These are phyloP conservation scores for Fusarium sp. DNA, from an alignment of 2,329 filamentous ascomycete species.

Conservation along the genomic window DNA sequence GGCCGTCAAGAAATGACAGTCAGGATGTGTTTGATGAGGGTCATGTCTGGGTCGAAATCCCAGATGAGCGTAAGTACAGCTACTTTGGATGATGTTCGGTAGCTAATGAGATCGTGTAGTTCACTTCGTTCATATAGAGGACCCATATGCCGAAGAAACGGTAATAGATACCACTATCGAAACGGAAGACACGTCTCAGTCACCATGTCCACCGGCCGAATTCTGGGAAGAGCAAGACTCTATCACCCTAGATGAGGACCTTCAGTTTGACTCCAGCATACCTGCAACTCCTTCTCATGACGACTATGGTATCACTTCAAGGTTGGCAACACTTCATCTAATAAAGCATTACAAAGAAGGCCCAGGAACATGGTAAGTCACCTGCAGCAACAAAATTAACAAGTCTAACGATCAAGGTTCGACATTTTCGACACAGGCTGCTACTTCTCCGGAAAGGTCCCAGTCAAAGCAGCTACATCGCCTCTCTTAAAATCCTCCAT, in stretches of 20 bases:
- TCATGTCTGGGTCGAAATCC: conserved; percentile 37
- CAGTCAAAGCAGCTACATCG: conserved; percentile 34
- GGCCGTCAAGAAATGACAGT: rapidly evolving
- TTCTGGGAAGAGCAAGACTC: background rate
- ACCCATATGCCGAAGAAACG: background rate
- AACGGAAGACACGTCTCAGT: background rate
- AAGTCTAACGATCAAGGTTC: conserved; percentile 17
- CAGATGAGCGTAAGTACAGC: conserved; percentile 23
- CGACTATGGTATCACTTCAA: background rate
- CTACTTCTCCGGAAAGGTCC: conserved; percentile 42
- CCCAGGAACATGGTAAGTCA: conserved; percentile 31
- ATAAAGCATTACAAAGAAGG: conserved; percentile 40
- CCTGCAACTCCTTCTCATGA: rapidly evolving
- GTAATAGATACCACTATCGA: rapidly evolving
- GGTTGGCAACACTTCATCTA: conserved; percentile 12
- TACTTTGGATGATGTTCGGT: no score
- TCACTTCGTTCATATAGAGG: conserved; percentile 29
- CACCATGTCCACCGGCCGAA: rapidly evolving
- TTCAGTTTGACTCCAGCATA: rapidly evolving
- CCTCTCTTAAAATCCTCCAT: conserved; percentile 33
- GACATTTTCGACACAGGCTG: conserved; percentile 41
- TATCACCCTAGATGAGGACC: rapidly evolving
- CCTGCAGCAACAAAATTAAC: no score
- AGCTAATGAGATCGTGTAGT: background rate
- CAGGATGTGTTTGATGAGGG: conserved; percentile 7